These are phyloP conservation scores for Agastache rugosa DNA, from an alignment of 257 asterid species.

Conservation along the genomic window DNA sequence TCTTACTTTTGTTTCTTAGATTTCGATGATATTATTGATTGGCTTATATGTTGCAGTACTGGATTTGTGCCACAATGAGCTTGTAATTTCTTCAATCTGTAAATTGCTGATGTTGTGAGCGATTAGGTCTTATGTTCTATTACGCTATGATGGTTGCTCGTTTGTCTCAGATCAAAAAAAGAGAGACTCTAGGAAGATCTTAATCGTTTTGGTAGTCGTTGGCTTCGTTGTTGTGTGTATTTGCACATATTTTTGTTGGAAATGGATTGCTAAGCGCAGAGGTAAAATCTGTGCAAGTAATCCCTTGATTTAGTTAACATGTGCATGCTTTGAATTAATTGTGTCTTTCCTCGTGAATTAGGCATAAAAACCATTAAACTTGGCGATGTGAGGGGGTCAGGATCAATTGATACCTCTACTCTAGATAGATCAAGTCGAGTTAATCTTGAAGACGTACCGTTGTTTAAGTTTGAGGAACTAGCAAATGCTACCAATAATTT, in stretches of 20 bases:
- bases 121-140: not conserved
- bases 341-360: slow-evolving; percentile 33
- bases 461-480: slow-evolving; percentile 39
- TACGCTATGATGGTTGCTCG: not conserved
- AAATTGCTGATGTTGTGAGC: not conserved
- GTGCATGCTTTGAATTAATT: slow-evolving; percentile 6
- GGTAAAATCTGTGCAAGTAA: slow-evolving; percentile 45
- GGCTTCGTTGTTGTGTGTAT: slow-evolving; percentile 33
- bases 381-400: slow-evolving; percentile 17
- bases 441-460: slow-evolving; percentile 47
- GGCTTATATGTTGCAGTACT: not conserved
- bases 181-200: slow-evolving; percentile 35
- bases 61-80: not conserved
- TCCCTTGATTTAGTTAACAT: not conserved
- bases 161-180: slow-evolving; percentile 41
- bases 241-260: slow-evolving; percentile 45
- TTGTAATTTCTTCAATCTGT: not conserved
- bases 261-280: slow-evolving; percentile 45
- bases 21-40: not conserved
- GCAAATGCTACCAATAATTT: slow-evolving; percentile 47
- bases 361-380: slow-evolving; percentile 31
- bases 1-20: not conserved
- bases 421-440: slow-evolving; percentile 36
- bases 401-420: slow-evolving; percentile 27
- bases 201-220: slow-evolving; percentile 36